Conservation (phyloP, 2,329 filamentous ascomycete genomes). For the Coleophoma cylindrospora region DNA sequence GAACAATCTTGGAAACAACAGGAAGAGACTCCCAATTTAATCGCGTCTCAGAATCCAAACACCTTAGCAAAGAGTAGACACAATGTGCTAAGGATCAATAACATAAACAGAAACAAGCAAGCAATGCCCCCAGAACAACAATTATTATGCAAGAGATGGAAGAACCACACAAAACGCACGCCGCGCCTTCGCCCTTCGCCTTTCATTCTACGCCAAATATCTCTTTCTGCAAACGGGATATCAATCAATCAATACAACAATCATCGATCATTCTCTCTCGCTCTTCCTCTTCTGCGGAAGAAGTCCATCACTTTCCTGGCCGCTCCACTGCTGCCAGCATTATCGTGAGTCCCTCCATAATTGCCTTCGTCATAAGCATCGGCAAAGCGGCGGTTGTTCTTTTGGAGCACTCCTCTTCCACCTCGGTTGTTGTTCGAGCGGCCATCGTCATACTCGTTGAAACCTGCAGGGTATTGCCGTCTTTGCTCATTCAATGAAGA, state of each 20-base stretch:
- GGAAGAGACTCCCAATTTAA: neutral
- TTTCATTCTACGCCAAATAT: slow-evolving; percentile 1
- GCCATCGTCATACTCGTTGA: slow-evolving; percentile 21
- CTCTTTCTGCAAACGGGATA: neutral
- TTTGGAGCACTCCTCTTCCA: slow-evolving; percentile 63
- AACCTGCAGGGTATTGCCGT: slow-evolving; percentile 16
- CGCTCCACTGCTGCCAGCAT: slow-evolving; percentile 75
- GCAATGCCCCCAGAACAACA: neutral
- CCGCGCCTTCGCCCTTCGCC: neutral
- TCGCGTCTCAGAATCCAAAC: neutral
- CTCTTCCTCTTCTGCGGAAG: slow-evolving; percentile 82
- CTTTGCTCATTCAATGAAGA: slow-evolving; percentile 22
- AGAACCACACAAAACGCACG: too few relatives aligned
- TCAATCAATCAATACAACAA: neutral
- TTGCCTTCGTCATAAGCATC: slow-evolving; percentile 82
- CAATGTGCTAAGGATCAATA: neutral
- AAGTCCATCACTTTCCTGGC: slow-evolving; percentile 97
- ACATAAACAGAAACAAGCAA: neutral
- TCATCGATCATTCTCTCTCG: slow-evolving; percentile 51
- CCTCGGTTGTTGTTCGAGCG: slow-evolving; percentile 21
- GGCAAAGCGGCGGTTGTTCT: slow-evolving; percentile 79
- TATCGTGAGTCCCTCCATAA: slow-evolving; percentile 55
- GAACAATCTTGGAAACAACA: too few relatives aligned
- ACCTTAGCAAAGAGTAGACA: neutral
- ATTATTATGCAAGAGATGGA: neutral